Base-by-base conservation (phyloP, 2,329 filamentous ascomycete species). In the Sporothrix humicola region DNA sequence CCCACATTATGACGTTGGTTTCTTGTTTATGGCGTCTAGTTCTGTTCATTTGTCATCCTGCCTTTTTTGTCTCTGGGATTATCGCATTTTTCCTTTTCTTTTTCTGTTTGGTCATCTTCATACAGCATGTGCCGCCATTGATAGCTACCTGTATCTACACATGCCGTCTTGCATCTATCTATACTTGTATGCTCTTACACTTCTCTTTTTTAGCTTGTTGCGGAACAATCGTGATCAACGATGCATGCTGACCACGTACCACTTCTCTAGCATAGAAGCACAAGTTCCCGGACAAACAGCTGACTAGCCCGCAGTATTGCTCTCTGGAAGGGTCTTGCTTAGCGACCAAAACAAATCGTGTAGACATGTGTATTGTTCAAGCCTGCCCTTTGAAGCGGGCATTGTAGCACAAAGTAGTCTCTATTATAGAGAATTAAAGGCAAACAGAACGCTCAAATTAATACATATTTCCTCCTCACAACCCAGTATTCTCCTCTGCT, bases 21-120 rank as follows among this genome's bases (percentile, higher is more conserved):
- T 66, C 42, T 46, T 48, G 12, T 66, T 48, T 26, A 46, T 23
- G 61, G 61, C 42, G 56, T 63, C 17, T 3, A 65, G 46, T 65
- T 7, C 15, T 13, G 7, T 44, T 20, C 23, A 20, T 26, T 63
- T 72, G 12, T 65, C 48, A 54, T 42, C 2, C 48, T 54, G 48
- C 26, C 15, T 42, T 8, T 17, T 52, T n/a, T 20, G 20, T 58
- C 12, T 61, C n/a, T 59, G 69, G 69, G 69, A 12, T 48, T 61
- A 13, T 44, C 48, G 42, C 20, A 58, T 68, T 48, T 66, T 23
- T 66, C 12, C 10, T 5, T 20, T 48, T 56, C n/a, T 26, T 37
- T 46, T 42, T 59, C 13, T 48, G n/a, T 13, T 46, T 23, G 26
- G 23, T 26, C 23, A 26, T 26, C 23, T 26, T 26, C 23, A 26